Percentiles rank a stretch among this genome's conserved stretches.
Conservation (phyloP, 371 early-diverging fungal species). For the Zopfochytrium polystomum region DNA sequence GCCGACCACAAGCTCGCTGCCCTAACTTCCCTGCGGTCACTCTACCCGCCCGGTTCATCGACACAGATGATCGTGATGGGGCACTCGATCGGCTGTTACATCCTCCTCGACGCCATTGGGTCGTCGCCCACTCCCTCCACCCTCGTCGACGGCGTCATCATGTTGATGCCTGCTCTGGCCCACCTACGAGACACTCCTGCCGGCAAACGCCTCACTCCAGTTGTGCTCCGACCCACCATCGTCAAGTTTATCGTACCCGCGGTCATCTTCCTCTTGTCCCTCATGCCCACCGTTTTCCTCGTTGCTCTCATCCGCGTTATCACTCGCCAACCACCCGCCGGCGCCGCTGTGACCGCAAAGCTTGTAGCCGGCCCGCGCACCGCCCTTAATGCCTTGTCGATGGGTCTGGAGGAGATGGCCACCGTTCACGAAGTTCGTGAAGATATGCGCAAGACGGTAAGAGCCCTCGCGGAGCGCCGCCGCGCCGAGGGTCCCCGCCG, state of each 20-base stretch:
- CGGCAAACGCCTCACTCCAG: no score
- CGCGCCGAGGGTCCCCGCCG: background rate
- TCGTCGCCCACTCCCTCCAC: constrained; percentile 1
- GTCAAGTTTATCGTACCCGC: background rate
- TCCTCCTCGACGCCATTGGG: no score
- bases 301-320: background rate
- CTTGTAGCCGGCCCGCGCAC: background rate
- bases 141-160: background rate
- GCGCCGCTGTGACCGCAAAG: background rate
- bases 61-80: no score
- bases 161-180: background rate
- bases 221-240: no score
- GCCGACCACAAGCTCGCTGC: no score
- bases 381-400: no score
- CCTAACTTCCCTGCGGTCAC: no score
- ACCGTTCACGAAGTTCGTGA: no score
- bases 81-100: no score
- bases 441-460: background rate
- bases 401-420: no score
- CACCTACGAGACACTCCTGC: background rate
- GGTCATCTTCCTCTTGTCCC: constrained; percentile 1
- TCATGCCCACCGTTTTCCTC: background rate
- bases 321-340: background rate
- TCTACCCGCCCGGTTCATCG: no score
- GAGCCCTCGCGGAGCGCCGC: background rate